Evolutionary conservation across 2,329 filamentous ascomycete species (phyloP).

Genomic region (Ambrosiella xylebori): DNA sequence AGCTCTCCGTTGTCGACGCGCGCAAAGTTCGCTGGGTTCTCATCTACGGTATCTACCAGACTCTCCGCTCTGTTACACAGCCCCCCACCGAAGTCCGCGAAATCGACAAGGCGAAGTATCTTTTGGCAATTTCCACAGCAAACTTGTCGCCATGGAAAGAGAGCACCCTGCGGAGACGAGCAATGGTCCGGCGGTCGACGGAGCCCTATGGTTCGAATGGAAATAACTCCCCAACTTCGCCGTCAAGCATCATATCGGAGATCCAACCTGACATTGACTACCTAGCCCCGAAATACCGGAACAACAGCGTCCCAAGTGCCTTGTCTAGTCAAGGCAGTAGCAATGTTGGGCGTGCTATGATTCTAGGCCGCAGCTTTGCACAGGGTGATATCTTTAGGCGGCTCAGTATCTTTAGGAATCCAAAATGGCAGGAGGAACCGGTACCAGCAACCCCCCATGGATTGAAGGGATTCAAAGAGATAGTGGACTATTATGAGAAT

Average conservation of each 20-base stretch:
- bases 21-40: slow-evolving; percentile 66
- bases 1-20: slow-evolving; percentile 38
- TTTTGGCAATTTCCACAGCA: slow-evolving; percentile 27
- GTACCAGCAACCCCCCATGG: neutral
- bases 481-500: neutral
- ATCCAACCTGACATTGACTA: slow-evolving; percentile 42
- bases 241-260: slow-evolving; percentile 17
- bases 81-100: slow-evolving; percentile 45
- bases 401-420: slow-evolving; percentile 12
- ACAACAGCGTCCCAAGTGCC: slow-evolving; percentile 6
- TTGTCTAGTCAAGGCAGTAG: slow-evolving; percentile 7
- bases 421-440: neutral
- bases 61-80: slow-evolving; percentile 46
- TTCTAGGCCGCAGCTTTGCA: slow-evolving; percentile 11
- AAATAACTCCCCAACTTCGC: neutral
- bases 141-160: slow-evolving; percentile 31
- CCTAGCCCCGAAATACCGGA: slow-evolving; percentile 25
- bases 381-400: slow-evolving; percentile 11
- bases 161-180: slow-evolving; percentile 15
- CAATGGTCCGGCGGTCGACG: slow-evolving; percentile 15
- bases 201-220: slow-evolving; percentile 7
- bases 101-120: slow-evolving; percentile 38
- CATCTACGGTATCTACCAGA: slow-evolving; percentile 57
- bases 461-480: neutral
- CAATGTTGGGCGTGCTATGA: slow-evolving; percentile 11